Conservation (phyloP, 176 grass and related monocot species). For the Otatea glauca region DNA sequence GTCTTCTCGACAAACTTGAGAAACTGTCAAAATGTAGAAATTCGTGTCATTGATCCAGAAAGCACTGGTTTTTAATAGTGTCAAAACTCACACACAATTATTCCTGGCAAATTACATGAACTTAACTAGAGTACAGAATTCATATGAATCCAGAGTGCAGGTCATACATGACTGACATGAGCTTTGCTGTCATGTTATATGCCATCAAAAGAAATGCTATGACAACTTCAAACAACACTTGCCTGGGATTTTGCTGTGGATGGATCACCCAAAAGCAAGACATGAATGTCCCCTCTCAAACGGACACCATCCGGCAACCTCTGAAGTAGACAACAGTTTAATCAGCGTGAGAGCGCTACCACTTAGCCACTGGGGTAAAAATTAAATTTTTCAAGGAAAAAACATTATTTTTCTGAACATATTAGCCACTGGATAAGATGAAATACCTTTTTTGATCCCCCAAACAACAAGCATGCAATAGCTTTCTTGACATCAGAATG, state of each 20-base stretch:
- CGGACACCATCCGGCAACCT: constrained; percentile 85
- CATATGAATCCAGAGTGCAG: background rate
- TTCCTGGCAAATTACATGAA: background rate
- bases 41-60: background rate
- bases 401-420: background rate
- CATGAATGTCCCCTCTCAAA: constrained; percentile 95
- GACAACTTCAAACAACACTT: constrained; percentile 16
- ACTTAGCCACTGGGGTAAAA: background rate
- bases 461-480: constrained; percentile 87
- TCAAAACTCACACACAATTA: background rate
- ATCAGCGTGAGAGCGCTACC: background rate
- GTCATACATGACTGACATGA: background rate
- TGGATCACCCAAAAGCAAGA: constrained; percentile 94
- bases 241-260: constrained; percentile 99
- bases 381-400: background rate
- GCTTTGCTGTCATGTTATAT: background rate
- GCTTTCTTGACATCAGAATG: constrained; percentile 94
- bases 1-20: constrained; percentile 99
- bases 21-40: constrained; percentile 66
- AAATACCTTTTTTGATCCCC: constrained; percentile 85
- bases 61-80: background rate
- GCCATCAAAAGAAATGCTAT: constrained; percentile 5
- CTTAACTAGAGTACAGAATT: background rate
- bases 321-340: constrained; percentile 49
- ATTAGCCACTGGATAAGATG: background rate